Base-by-base conservation (phyloP, 805 yeast genomes). In the Gaillardinia entomophila region DNA sequence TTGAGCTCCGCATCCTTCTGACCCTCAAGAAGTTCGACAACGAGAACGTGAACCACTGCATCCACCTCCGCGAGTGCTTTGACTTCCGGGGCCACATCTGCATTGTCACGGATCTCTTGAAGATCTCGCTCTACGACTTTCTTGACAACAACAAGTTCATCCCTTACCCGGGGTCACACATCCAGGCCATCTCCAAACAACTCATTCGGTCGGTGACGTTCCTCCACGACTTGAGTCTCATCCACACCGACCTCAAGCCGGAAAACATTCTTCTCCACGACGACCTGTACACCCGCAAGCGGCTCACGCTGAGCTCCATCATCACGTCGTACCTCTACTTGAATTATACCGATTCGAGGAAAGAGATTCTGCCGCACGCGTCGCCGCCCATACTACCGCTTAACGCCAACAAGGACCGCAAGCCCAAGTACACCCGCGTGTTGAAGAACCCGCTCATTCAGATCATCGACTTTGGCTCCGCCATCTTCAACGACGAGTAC, bases 231-330 rank as follows among this genome's bases (percentile, higher is more conserved):
- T 66, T 92, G 53, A 85, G 82, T 33, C 70, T 92, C 30, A 86
- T 92, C 27, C 99, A 92, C 59, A 92, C 99, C 0, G 99, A 92
- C 57, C 68, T 92, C 45, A 92, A 92, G 60, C 99, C 99, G 1
- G 99, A 92, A 57, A 92, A 92, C 54, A 83, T 92, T 27, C 58
- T 92, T 22, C 64, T 88, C 22, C 73, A 75, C 36, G 75, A 77
- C 46, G 76, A 69, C 46, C 55, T 71, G 1, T 74, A 51, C 36
- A 46, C 43, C 11, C 59, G 67, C 30, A 67, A 67, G 43, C 58
- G 54, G 27, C 48, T 60, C 32, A 40, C 45, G 16, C 52, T 62
- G 29, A 46, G 49, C 15, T 59, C 71, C 1, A 55, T 60, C 17
- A 53, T 59, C 20, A 42, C 63, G 19, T 42, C 64, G 31, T 66